A percentile compares a stretch with the other conserved stretches of the same genome.
phyloP scores from a whole-genome alignment of 1,139 yeast species.

The Schwanniomyces etchellsii region DNA sequence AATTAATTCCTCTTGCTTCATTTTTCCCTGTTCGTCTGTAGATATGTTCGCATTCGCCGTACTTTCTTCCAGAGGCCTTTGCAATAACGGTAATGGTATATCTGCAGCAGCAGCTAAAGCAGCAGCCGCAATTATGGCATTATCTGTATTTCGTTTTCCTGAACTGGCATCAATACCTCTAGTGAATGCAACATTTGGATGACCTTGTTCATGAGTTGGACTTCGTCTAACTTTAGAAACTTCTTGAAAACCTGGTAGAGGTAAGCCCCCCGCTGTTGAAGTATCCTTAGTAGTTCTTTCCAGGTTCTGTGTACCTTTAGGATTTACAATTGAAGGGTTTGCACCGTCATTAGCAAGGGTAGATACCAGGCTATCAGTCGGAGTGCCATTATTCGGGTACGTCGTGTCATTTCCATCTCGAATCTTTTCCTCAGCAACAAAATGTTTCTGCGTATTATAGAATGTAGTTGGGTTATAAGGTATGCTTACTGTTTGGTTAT shows the following conservation, averaged over 20 bases:
- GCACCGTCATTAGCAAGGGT: too few species aligned
- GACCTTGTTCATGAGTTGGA: constrained; percentile 10
- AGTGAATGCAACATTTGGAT: constrained; percentile 19
- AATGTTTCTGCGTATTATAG: not conserved
- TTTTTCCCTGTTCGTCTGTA: not conserved
- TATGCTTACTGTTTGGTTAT: not conserved
- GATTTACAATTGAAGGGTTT: too few species aligned
- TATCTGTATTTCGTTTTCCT: constrained; percentile 33
- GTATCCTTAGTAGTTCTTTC: not conserved
- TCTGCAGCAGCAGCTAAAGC: constrained; percentile 71
- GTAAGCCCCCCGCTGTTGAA: constrained; percentile 5
- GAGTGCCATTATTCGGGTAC: not conserved
- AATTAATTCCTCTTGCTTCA: not conserved
- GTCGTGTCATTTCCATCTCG: constrained; percentile 13
- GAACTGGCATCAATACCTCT: constrained; percentile 34
- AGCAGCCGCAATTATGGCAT: constrained; percentile 65
- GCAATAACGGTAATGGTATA: constrained; percentile 47
- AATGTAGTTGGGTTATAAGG: not conserved
- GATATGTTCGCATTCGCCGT: constrained; percentile 1
- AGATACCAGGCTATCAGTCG: not conserved
- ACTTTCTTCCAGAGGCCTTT: constrained; percentile 6
- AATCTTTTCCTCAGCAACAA: constrained; percentile 12
- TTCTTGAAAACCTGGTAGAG: constrained; percentile 16
- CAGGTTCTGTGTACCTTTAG: not conserved
- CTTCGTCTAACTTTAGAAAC: constrained; percentile 1